These are phyloP conservation scores for Kwoniella bestiolae DNA, from an alignment of 768 basidiomycete species.

Conservation along the genomic window DNA sequence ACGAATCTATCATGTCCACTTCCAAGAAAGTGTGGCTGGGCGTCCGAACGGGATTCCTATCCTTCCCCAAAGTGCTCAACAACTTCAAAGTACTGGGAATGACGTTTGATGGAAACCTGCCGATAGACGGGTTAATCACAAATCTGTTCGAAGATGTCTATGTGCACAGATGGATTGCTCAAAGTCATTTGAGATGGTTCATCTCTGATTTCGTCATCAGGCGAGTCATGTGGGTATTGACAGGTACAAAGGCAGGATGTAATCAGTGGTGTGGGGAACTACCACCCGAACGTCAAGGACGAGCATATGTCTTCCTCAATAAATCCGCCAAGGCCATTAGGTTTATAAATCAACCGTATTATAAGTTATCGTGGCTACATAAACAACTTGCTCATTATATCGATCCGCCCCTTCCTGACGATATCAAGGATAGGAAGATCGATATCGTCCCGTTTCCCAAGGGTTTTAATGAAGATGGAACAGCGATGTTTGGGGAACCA, in stretches of 20 bases:
- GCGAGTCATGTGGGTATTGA: slow-evolving; percentile 66
- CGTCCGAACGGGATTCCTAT: slow-evolving; percentile 65
- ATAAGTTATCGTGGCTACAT: slow-evolving; percentile 60
- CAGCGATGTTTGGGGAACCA: slow-evolving; percentile 61
- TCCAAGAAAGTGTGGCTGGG: slow-evolving; percentile 65
- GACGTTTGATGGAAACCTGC: slow-evolving; percentile 58
- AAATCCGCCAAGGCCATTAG: slow-evolving; percentile 64
- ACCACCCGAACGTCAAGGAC: slow-evolving; percentile 63
- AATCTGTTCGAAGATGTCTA: slow-evolving; percentile 63
- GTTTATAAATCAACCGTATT: slow-evolving; percentile 67
- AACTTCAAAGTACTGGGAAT: slow-evolving; percentile 65
- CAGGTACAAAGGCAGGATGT: slow-evolving; percentile 64
- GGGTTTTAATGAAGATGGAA: slow-evolving; percentile 60
- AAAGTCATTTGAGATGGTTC: slow-evolving; percentile 66
- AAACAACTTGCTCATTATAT: slow-evolving; percentile 65
- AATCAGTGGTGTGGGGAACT: slow-evolving; percentile 71
- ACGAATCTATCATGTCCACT: slow-evolving; percentile 61
- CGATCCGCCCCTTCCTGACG: slow-evolving; percentile 62
- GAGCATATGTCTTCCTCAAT: slow-evolving; percentile 70
- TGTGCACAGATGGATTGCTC: slow-evolving; percentile 68
- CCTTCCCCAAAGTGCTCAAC: slow-evolving; percentile 68
- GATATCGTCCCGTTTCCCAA: slow-evolving; percentile 67
- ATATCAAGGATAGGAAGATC: slow-evolving; percentile 56
- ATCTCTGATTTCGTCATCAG: slow-evolving; percentile 66
- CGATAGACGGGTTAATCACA: slow-evolving; percentile 63